Evolutionary conservation across 257 asterid genomes (phyloP), one percentile per base, ranked within the genome.

Genomic region (Orobanche coerulescens): DNA sequence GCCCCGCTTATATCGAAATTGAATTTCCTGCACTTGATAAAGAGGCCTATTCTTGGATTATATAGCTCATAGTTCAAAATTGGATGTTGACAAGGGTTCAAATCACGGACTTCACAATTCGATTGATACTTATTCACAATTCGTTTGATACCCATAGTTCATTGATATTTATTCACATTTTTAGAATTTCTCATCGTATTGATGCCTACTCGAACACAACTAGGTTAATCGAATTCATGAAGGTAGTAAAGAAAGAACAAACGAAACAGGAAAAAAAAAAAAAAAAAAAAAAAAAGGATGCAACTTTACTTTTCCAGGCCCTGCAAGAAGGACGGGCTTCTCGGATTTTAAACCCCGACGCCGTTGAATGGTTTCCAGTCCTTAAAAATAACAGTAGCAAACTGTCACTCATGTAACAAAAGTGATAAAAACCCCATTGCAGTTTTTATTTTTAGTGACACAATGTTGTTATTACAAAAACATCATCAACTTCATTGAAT

Each of bases 251-350:
- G 24, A 43, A 46, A 46, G 52, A 30, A 30, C 7, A 30, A 30
- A 2, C 36, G 7, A 30, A 7, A 30, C 7, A 30, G 3, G 36
- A 30, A 30, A 30, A 13, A 10, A 55, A 60, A 24, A n/a, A n/a
- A n/a, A n/a, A n/a, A n/a, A n/a, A n/a, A n/a, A n/a, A n/a, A n/a
- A n/a, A 39, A 15, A 13, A 55, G 56, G 31, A 39, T 10, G 20
- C 57, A 14, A 15, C 51, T 14, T 58, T 44, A 86, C 97, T 95
- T 92, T 88, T 59, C 98, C 98, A 9, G 98, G 98, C 9, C 98
- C 97, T 12, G 93, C 68, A 47, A 88, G 94, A 73, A 92, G 97
- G 73, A 78, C 75, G 42, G 98, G 95, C 77, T 88, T 88, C 70
- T 82, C 97, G 3, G 92, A 84, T 31, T 58, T 71, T 30, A 77